Evolutionary conservation across 2,329 filamentous ascomycete genomes (phyloP), one percentile per base, ranked within the genome.

Genomic region (Penicillium glabrum): DNA sequence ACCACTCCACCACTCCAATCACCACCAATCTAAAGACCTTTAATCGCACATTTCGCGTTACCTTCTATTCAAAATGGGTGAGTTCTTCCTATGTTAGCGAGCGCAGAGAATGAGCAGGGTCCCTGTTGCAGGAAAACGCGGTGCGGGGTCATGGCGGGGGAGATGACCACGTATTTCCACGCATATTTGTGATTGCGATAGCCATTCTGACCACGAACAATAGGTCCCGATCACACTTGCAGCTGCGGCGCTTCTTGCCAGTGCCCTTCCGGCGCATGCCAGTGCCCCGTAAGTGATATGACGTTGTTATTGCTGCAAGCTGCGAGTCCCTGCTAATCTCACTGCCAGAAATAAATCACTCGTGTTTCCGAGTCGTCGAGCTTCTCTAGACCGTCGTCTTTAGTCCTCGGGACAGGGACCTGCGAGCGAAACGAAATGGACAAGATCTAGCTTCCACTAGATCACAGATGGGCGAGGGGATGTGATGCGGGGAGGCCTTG

Each of bases 171-270:
- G 44, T 54, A 46, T 49, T 57, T 43, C 49, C 37, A 49, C 33
- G 19, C 9, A 26, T 45, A 6, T 24, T 37, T 43, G 37, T 33
- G 31, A 52, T 55, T 41, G 14, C 23, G 29, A 58, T 33, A 5
- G 14, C 31, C 13, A 33, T 54, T 43, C 55, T 67, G 47, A 62
- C 59, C 27, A 59, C 45, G 29, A 31, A 31, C 13, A 11, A 19
- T 16, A 72, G 65, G 62, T 66, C 61, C 63, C 61, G 72, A 72
- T 57, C 73, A 75, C 72, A 67, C 64, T 60, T 77, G 74, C 70
- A 72, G 67, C 69, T 76, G 74, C 66, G 75, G 75, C 61, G 56
- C 68, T 65, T 72, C 72, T 58, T 77, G 74, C 72, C 67, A 72
- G 64, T 75, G 74, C 70, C 74, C 74, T 62, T 66, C 73, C 62